Evolutionary conservation across 495 filamentous ascomycete genomes (phyloP).

Genomic region (Xylona heveae): DNA sequence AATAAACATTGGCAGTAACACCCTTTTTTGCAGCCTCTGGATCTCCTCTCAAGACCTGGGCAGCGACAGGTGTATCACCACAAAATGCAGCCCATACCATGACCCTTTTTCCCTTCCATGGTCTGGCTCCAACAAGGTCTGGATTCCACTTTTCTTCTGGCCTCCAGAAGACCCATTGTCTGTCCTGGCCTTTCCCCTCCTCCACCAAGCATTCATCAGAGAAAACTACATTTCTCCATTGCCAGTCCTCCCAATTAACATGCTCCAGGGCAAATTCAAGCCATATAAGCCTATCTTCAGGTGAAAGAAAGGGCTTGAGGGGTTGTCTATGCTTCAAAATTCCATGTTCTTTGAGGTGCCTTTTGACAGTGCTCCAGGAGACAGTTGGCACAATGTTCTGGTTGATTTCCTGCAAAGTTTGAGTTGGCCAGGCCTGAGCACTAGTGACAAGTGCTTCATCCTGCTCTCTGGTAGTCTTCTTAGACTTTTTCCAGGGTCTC

Average conservation of each 20-base stretch:
- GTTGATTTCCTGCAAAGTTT: no score
- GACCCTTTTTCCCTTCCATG: constrained; percentile 8
- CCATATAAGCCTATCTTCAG: no score
- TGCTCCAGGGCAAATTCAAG: no score
- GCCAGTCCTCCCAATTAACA: neutral
- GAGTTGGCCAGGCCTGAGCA: no score
- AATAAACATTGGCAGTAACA: constrained; percentile 1
- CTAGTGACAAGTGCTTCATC: no score
- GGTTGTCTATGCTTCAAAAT: no score
- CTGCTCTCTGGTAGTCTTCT: no score
- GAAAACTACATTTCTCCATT: constrained; percentile 1
- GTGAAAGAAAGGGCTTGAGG: no score
- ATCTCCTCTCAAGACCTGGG: constrained; percentile 8
- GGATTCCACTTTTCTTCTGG: constrained; percentile 7
- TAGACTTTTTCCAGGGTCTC: no score
- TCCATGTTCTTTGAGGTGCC: no score
- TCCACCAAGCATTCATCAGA: constrained; percentile 10
- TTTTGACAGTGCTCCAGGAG: no score
- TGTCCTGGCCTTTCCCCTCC: constrained; percentile 6
- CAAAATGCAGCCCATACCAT: constrained; percentile 10
- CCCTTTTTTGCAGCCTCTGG: constrained; percentile 8
- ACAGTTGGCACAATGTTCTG: no score
- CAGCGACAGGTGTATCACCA: constrained; percentile 1
- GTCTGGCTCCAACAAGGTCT: constrained; percentile 6
- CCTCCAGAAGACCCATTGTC: constrained; percentile 6